These are phyloP conservation scores for Coemansia sp. DNA, from an alignment of 192 early-diverging fungal species.

Conservation along the genomic window DNA sequence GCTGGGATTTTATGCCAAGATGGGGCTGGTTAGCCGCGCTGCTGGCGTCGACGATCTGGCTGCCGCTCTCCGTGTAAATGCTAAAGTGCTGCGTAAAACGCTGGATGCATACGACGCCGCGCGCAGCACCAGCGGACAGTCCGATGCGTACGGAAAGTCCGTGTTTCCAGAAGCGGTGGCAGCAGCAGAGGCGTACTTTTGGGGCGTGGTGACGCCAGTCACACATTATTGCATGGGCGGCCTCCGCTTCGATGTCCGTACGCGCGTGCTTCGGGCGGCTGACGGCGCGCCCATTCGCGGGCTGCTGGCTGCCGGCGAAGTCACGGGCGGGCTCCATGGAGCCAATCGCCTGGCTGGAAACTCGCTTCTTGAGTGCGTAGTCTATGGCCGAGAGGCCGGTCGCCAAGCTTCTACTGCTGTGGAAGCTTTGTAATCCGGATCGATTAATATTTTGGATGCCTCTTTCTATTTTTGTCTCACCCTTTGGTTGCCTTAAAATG, in stretches of 20 bases:
- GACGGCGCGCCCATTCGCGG: slow-evolving; percentile 67
- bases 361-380: slow-evolving; percentile 92
- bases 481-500: neutral
- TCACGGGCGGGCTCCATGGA: slow-evolving; percentile 94
- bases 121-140: slow-evolving; percentile 48
- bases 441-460: too few species aligned
- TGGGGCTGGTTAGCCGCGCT: slow-evolving; percentile 38
- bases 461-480: neutral
- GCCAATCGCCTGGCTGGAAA: slow-evolving; percentile 94
- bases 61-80: slow-evolving; percentile 50
- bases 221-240: slow-evolving; percentile 86
- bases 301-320: slow-evolving; percentile 87
- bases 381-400: slow-evolving; percentile 93
- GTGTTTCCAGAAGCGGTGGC: slow-evolving; percentile 60
- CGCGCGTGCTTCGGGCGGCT: slow-evolving; percentile 36
- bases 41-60: slow-evolving; percentile 14
- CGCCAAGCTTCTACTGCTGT: slow-evolving; percentile 22
- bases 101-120: slow-evolving; percentile 59
- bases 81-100: slow-evolving; percentile 19
- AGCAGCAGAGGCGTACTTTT: slow-evolving; percentile 55
- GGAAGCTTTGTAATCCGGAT: neutral
- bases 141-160: slow-evolving; percentile 69
- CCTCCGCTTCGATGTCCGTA: slow-evolving; percentile 32
- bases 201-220: slow-evolving; percentile 72
- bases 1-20: slow-evolving; percentile 46